Evolutionary conservation across 495 filamentous ascomycete genomes (phyloP).

Genomic region (Achaetomiella virescens): DNA sequence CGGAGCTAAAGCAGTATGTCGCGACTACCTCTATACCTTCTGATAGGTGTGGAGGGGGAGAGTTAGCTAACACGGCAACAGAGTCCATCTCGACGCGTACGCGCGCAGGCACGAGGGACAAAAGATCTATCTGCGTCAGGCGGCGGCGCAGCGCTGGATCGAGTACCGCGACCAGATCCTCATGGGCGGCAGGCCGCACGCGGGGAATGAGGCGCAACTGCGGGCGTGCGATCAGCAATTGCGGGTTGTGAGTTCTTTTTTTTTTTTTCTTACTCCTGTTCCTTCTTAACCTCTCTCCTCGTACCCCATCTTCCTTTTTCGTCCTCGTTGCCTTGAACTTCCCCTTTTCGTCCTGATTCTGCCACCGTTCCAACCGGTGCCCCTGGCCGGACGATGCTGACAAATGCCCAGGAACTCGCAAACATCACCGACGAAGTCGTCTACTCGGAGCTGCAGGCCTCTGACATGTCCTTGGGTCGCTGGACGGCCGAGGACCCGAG

Average conservation of each 20-base stretch:
- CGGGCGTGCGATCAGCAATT: slow-evolving; percentile 54
- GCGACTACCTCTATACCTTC: too few relatives aligned
- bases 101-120: slow-evolving; percentile 78
- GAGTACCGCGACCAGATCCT: slow-evolving; percentile 63
- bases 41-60: too few relatives aligned
- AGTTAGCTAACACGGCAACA: slow-evolving; percentile 23
- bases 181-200: slow-evolving; percentile 55
- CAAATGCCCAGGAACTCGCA: slow-evolving; percentile 51
- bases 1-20: slow-evolving; percentile 67
- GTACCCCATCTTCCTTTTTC: not conserved
- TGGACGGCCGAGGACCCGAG: slow-evolving; percentile 71
- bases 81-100: slow-evolving; percentile 71
- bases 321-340: not conserved
- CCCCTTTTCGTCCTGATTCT: not conserved
- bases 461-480: slow-evolving; percentile 60
- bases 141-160: slow-evolving; percentile 73
- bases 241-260: slow-evolving; percentile 46
- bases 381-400: not conserved
- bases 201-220: slow-evolving; percentile 52
- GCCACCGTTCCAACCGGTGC: not conserved
- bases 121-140: slow-evolving; percentile 74
- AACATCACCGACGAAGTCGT: slow-evolving; percentile 62
- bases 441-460: slow-evolving; percentile 55
- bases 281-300: not conserved
- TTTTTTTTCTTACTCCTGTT: not conserved